Evolutionary conservation across 768 basidiomycete species (phyloP).

Genomic region (Pilatotrama ljubarskyi): DNA sequence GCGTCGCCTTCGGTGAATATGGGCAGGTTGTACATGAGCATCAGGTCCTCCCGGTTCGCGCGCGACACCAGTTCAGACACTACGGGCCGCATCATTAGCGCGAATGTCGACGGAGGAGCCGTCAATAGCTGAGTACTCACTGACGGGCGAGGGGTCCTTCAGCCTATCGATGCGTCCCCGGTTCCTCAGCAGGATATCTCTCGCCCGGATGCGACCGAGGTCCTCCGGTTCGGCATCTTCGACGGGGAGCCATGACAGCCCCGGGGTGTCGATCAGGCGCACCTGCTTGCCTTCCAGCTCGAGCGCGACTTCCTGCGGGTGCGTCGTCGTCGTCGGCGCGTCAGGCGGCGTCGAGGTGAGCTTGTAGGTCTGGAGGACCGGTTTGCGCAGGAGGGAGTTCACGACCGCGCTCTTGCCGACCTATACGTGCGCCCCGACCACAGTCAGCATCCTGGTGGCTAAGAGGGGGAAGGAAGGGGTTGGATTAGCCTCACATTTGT

Average conservation of each 20-base stretch:
- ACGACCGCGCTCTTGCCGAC: constrained; percentile 84
- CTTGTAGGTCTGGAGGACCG: constrained; percentile 57
- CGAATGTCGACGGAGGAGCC: too few relatives aligned
- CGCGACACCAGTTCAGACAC: constrained; percentile 69
- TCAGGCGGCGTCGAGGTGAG: constrained; percentile 46
- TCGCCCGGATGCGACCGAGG: constrained; percentile 43
- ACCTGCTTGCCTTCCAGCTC: constrained; percentile 51
- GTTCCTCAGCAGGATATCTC: constrained; percentile 77
- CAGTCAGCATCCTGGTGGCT: background rate
- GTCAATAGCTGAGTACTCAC: constrained; percentile 46
- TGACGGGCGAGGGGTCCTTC: constrained; percentile 73
- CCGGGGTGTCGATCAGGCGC: constrained; percentile 84
- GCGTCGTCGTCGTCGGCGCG: constrained; percentile 71
- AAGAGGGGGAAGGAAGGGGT: too few relatives aligned
- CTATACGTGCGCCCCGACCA: constrained; percentile 38
- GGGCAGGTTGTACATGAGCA: constrained; percentile 85
- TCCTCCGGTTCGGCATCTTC: constrained; percentile 41
- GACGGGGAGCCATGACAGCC: constrained; percentile 60
- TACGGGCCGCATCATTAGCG: background rate
- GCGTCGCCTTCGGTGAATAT: constrained; percentile 71
- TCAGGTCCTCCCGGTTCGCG: constrained; percentile 77
- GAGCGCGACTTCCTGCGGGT: constrained; percentile 60
- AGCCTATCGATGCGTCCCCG: constrained; percentile 82
- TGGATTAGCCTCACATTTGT: constrained; percentile 60
- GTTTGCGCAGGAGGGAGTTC: constrained; percentile 66